Conservation (phyloP, 2,329 filamentous ascomycete genomes). For the Beauveria rudraprayagi region DNA sequence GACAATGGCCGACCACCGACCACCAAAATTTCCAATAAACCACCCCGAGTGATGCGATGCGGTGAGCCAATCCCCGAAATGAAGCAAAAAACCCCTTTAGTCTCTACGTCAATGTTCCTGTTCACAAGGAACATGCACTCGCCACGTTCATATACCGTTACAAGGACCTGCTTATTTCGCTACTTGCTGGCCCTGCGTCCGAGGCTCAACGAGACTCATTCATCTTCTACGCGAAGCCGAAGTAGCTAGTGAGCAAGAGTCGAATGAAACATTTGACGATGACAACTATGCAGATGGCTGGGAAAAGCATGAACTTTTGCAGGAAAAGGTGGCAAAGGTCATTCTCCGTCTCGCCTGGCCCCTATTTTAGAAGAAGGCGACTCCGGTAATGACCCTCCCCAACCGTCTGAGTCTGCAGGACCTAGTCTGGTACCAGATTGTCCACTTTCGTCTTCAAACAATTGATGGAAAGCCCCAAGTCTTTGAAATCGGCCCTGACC, state of each 20-base stretch:
- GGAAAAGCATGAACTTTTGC: not conserved
- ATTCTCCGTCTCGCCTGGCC: not conserved
- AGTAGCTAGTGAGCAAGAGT: not conserved
- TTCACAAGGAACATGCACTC: not conserved
- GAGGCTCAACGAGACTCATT: not conserved
- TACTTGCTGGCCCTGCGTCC: not conserved
- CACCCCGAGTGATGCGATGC: too few species aligned
- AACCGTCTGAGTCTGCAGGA: not conserved
- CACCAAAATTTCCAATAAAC: not conserved
- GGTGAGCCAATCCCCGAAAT: too few species aligned
- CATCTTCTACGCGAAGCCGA: not conserved
- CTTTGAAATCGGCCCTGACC: not conserved
- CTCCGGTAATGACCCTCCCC: not conserved
- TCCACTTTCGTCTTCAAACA: not conserved
- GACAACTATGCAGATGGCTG: not conserved
- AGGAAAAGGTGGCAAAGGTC: not conserved
- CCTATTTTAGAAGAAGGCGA: not conserved
- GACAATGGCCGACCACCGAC: not conserved
- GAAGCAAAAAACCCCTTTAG: not conserved
- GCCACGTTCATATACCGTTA: not conserved
- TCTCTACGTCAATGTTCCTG: not conserved
- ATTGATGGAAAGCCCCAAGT: not conserved
- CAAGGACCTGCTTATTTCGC: not conserved
- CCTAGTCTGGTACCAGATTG: not conserved
- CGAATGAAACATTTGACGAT: not conserved